These are phyloP conservation scores for Chenopodium berlandieri DNA, from an alignment of 148 eudicot genomes.

Conservation along the genomic window DNA sequence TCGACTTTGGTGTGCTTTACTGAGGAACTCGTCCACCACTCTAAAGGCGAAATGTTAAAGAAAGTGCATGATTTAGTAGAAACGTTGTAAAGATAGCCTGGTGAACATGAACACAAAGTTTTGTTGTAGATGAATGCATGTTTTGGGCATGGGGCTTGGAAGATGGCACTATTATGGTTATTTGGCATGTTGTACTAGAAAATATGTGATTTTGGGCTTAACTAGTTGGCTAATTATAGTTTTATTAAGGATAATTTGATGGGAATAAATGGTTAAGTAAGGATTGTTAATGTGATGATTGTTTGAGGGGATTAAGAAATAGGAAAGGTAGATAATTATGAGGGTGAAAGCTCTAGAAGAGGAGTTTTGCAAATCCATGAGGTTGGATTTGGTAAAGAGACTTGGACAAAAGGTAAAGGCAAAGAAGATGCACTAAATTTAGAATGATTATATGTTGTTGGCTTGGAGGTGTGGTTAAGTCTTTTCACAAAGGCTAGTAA, in stretches of 20 bases:
- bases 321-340: background rate
- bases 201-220: background rate
- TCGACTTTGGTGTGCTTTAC: constrained; percentile 53
- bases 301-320: background rate
- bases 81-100: constrained; percentile 54
- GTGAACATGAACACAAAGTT: constrained; percentile 58
- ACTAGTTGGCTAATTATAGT: background rate
- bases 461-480: background rate
- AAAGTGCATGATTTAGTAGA: constrained; percentile 37
- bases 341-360: background rate
- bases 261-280: no score
- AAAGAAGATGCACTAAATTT: background rate
- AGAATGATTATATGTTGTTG: background rate
- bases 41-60: constrained; percentile 30
- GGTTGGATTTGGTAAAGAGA: background rate
- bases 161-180: background rate
- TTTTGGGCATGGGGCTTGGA: constrained; percentile 38
- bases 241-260: no score
- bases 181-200: constrained; percentile 6
- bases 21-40: constrained; percentile 42
- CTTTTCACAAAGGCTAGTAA: background rate
- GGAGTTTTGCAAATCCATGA: background rate
- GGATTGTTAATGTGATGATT: background rate
- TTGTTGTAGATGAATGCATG: constrained; percentile 58
- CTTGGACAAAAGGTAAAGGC: background rate